Conservation (phyloP, 2,329 filamentous ascomycete species). For the Ciborinia camelliae region DNA sequence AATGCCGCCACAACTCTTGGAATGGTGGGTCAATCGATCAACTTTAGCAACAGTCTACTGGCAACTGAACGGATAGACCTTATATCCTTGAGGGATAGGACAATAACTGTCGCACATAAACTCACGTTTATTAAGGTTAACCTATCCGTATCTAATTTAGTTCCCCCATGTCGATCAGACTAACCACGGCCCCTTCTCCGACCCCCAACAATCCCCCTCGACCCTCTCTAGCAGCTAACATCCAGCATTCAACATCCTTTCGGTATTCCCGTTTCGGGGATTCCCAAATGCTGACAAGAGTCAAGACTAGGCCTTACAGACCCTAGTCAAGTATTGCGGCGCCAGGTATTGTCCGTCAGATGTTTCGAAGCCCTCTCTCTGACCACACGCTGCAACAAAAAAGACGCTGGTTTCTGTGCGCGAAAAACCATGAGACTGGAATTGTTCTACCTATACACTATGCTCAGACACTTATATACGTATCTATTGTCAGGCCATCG, state of each 20-base stretch:
- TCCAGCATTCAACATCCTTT: background rate
- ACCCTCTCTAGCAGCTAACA: background rate
- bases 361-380: slow-evolving; percentile 25
- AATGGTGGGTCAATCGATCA: background rate
- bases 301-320: background rate
- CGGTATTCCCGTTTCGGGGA: background rate
- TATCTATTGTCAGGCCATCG: slow-evolving; percentile 24
- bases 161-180: slow-evolving; percentile 2
- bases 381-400: slow-evolving; percentile 22
- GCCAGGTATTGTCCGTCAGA: background rate
- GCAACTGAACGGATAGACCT: background rate
- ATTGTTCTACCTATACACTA: slow-evolving; percentile 16
- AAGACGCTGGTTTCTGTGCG: slow-evolving; percentile 21
- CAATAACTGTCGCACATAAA: background rate
- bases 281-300: background rate
- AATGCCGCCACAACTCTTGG: no score
- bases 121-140: background rate
- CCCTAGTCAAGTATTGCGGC: background rate
- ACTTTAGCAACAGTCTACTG: background rate
- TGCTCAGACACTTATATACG: slow-evolving; percentile 16
- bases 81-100: background rate
- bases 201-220: background rate
- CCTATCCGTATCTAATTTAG: slow-evolving; percentile 2
- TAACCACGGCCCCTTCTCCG: slow-evolving; percentile 2
- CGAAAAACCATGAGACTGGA: slow-evolving; percentile 16